Conservation (phyloP, 148 eudicot species). For the Rheum nobile region DNA sequence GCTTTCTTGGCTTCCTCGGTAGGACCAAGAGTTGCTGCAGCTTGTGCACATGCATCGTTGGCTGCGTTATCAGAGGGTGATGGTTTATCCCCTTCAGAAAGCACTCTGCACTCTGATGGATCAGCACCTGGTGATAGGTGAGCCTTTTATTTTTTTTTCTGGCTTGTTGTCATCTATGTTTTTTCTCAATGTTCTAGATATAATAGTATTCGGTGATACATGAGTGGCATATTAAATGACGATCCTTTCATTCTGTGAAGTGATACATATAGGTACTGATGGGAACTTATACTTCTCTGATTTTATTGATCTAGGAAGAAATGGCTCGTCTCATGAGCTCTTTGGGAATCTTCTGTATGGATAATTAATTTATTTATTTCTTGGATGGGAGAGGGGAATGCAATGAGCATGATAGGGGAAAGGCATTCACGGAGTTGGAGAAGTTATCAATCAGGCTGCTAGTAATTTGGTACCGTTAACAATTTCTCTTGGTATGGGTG, state of each 20-base stretch:
- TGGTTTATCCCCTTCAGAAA: slow-evolving; percentile 13
- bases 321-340: not conserved
- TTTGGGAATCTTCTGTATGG: not conserved
- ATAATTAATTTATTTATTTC: not conserved
- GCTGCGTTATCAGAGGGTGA: slow-evolving; percentile 57
- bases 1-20: slow-evolving; percentile 90
- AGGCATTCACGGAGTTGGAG: not conserved
- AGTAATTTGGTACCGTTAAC: not conserved
- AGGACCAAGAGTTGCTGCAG: slow-evolving; percentile 97
- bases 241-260: not conserved
- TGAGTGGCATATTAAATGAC: not conserved
- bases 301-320: not conserved
- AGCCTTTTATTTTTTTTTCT: slow-evolving; percentile 8
- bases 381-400: not conserved
- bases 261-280: not conserved
- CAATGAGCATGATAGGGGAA: not conserved
- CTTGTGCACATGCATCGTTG: slow-evolving; percentile 94
- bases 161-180: not conserved
- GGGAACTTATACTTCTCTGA: not conserved
- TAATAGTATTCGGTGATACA: not conserved
- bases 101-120: slow-evolving; percentile 16
- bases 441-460: not conserved
- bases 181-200: not conserved
- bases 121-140: slow-evolving; percentile 37
- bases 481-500: not conserved